Evolutionary conservation across 1,139 yeast species (phyloP).

Genomic region (Scheffersomyces insectosa): DNA sequence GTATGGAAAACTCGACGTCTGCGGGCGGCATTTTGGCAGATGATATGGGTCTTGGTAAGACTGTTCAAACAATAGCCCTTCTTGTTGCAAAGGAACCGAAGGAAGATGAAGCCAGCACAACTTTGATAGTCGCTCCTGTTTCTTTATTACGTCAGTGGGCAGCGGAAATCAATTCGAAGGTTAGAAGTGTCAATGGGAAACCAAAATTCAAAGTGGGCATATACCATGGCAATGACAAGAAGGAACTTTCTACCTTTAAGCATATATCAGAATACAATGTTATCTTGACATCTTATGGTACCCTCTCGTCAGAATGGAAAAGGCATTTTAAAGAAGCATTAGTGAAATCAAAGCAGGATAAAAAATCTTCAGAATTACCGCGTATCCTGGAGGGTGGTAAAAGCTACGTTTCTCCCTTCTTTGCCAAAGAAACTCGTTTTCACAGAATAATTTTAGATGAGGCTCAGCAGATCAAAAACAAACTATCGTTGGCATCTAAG

Average conservation of each 20-base stretch:
- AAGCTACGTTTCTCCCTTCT: conserved; percentile 68
- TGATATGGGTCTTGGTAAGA: conserved; percentile 94
- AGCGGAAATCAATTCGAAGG: conserved; percentile 65
- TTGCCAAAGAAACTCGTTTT: conserved; percentile 51
- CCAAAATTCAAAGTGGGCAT: conserved; percentile 51
- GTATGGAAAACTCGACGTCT: conserved; percentile 58
- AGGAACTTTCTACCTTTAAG: conserved; percentile 36
- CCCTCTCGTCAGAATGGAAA: conserved; percentile 68
- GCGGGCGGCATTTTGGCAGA: conserved; percentile 88
- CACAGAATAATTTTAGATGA: conserved; percentile 83
- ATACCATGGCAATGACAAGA: conserved; percentile 59
- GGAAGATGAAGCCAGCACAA: conserved; percentile 47
- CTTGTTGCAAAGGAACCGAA: conserved; percentile 56
- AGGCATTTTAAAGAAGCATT: conserved; percentile 51
- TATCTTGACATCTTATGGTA: conserved; percentile 76
- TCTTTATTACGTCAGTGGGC: conserved; percentile 84
- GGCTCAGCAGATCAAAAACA: conserved; percentile 86
- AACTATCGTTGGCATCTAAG: conserved; percentile 61
- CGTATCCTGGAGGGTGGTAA: conserved; percentile 39
- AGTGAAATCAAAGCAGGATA: conserved; percentile 21
- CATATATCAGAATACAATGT: conserved; percentile 64
- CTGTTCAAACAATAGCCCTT: conserved; percentile 76
- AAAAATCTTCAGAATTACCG: conserved; percentile 23
- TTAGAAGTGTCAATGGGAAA: conserved; percentile 36
- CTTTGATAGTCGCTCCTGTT: conserved; percentile 83